phyloP scores from a whole-genome alignment of 164 flowering plant genomes.

The Amborella trichopoda region DNA sequence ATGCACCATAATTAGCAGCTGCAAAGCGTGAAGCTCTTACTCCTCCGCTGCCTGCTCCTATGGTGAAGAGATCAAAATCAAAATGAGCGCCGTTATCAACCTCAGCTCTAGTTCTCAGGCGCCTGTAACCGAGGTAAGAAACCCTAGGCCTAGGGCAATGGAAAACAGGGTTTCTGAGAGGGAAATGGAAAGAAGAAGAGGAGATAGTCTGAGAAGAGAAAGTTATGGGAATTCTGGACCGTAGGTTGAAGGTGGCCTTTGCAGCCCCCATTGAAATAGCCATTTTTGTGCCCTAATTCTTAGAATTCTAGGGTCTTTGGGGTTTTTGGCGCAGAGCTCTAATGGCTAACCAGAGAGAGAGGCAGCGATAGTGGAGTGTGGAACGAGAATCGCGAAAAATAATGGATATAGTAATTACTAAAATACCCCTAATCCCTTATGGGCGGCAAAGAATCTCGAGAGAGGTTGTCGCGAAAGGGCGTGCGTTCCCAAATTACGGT shows the following conservation, averaged over 20 bases:
- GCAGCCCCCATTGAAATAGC: conserved; percentile 14
- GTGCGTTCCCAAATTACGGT: no score
- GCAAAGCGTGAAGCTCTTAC: conserved; percentile 75
- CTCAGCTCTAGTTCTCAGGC: conserved; percentile 25
- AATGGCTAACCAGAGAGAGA: no score
- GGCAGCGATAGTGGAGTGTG: no score
- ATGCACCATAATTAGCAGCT: conserved; percentile 40
- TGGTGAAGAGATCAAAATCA: conserved; percentile 72
- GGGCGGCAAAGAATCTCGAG: no score
- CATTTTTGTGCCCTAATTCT: background rate
- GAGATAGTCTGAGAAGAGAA: conserved; percentile 3
- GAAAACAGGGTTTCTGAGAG: conserved; percentile 13
- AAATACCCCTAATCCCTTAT: no score
- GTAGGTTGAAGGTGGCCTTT: conserved; percentile 8
- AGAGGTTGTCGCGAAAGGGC: no score
- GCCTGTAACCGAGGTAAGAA: conserved; percentile 11
- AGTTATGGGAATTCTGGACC: background rate
- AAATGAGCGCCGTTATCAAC: conserved; percentile 34
- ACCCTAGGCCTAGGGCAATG: conserved; percentile 12
- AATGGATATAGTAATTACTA: no score
- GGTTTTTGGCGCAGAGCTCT: no score
- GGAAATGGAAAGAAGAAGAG: conserved; percentile 8
- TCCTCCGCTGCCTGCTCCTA: conserved; percentile 83
- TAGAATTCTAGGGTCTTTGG: no score
- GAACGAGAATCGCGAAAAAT: no score